phyloP scores from a whole-genome alignment of 2,329 filamentous ascomycete species.

The Alternaria burnsii region DNA sequence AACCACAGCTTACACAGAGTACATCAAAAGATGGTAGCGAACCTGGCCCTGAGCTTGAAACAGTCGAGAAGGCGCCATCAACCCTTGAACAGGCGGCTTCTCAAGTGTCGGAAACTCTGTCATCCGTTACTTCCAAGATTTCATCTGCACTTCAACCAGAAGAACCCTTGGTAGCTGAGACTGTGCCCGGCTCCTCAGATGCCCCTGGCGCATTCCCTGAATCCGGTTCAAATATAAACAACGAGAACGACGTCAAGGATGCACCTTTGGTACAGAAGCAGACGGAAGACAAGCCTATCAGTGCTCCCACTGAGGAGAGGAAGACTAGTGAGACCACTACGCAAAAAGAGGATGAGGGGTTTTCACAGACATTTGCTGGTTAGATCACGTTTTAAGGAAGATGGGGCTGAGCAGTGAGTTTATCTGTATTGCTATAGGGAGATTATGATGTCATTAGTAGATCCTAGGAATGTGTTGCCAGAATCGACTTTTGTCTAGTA shows the following conservation, averaged over 20 bases:
- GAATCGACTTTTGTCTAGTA: not conserved
- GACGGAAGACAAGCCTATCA: not conserved
- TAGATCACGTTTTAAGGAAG: not conserved
- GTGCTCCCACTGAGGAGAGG: slow-evolving; percentile 7
- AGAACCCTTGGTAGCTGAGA: slow-evolving; percentile 23
- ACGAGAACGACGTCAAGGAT: slow-evolving; percentile 9
- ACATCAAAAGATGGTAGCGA: slow-evolving; percentile 14
- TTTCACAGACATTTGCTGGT: slow-evolving; percentile 15
- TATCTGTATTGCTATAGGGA: not conserved
- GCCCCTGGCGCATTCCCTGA: slow-evolving; percentile 34
- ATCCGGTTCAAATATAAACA: slow-evolving; percentile 14
- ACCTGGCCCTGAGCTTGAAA: slow-evolving; percentile 7
- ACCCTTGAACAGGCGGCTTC: slow-evolving; percentile 10
- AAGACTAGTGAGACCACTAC: slow-evolving; percentile 10
- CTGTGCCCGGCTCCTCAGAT: slow-evolving; percentile 23
- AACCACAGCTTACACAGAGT: slow-evolving; percentile 13
- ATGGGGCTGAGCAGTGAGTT: not conserved
- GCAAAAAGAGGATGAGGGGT: slow-evolving; percentile 11
- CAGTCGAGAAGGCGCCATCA: not conserved
- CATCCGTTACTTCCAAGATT: slow-evolving; percentile 7
- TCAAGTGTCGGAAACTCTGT: slow-evolving; percentile 6
- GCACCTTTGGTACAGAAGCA: slow-evolving; percentile 17
- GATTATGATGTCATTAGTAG: not conserved
- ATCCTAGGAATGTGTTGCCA: not conserved
- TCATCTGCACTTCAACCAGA: slow-evolving; percentile 11